Evolutionary conservation across 108 stramenopile genomes (phyloP).

Genomic region (Cafeteria roenbergensis): DNA sequence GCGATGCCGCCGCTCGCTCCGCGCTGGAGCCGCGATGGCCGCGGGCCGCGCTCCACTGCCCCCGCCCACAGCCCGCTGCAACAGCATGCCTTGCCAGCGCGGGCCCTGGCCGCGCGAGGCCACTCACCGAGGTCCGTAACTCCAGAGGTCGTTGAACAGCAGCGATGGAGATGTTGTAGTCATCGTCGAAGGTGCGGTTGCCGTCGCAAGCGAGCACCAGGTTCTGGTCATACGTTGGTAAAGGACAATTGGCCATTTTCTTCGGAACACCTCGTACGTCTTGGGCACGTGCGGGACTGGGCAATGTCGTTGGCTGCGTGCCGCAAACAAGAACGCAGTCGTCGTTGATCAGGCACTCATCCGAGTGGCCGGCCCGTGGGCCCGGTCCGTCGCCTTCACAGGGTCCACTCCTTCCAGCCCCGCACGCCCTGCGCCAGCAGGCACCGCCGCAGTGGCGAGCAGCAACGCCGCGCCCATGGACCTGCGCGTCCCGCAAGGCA

Average conservation of each 20-base stretch:
- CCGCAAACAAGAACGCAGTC: conserved; percentile 50
- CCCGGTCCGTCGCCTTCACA: conserved; percentile 19
- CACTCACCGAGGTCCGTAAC: no score
- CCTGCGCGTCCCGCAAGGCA: no score
- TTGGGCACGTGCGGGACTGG: conserved; percentile 40
- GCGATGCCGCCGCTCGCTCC: no score
- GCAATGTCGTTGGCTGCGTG: conserved; percentile 45
- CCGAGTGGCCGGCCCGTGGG: conserved; percentile 35
- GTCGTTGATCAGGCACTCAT: conserved; percentile 34
- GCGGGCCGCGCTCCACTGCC: no score
- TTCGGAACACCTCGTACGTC: conserved; percentile 38
- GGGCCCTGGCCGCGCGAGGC: no score
- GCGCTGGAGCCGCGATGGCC: no score
- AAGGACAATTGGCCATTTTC: conserved; percentile 45
- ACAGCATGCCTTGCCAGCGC: no score
- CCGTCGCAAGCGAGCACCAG: conserved; percentile 41
- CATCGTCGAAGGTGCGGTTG: conserved; percentile 11
- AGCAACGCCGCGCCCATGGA: no score
- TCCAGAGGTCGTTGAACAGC: conserved; percentile 64
- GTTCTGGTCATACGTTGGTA: conserved; percentile 53
- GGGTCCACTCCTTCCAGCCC: conserved; percentile 12
- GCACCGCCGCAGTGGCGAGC: no score
- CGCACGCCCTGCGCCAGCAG: no score
- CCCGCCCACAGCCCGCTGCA: no score
- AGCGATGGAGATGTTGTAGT: conserved; percentile 31